Evolutionary conservation across 805 yeast species (phyloP), one percentile per base, ranked within the genome.

Genomic region (Saccharomycopsis fibuligera): DNA sequence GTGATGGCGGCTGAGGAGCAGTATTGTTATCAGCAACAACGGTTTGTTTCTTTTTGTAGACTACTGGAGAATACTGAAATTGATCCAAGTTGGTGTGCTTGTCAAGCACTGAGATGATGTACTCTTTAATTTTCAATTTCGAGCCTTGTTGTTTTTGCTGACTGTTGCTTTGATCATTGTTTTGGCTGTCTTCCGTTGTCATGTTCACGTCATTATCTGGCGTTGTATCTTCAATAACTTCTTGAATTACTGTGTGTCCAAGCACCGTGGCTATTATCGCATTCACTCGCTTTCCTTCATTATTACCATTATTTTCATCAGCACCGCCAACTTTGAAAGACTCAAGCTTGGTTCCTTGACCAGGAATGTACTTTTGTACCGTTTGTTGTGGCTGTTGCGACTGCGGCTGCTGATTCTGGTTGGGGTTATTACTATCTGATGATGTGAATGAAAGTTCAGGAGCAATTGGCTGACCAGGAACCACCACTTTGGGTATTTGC

Each of bases 401-500:
- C 38, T 5, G 37, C 24, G 23, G 21, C 45, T 21, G 21, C 19
- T 42, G 36, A 12, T 41, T 35, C 25, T 31, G 38, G 30, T 50
- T 51, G 17, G n/a, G n/a, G n/a, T n/a, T n/a, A n/a, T n/a, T n/a
- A n/a, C n/a, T n/a, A n/a, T n/a, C n/a, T n/a, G n/a, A n/a, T n/a
- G n/a, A n/a, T n/a, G n/a, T n/a, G n/a, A n/a, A n/a, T n/a, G n/a
- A n/a, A n/a, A 35, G 36, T 14, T 39, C 47, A 6, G 56, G 56
- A 4, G 41, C 50, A 21, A 53, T 46, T 5, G 56, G 51, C 40
- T 53, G 56, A 8, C 56, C 56, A 14, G 56, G 56, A 3, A 53
- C 48, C 5, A 50, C 53, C 22, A 23, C 6, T 17, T 33, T 12
- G 17, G 37, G 37, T 33, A 33, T 33, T 16, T 33, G 17, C 17